These are phyloP conservation scores for Hypoxylon sp. DNA, from an alignment of 2,329 filamentous ascomycete species.

Conservation along the genomic window DNA sequence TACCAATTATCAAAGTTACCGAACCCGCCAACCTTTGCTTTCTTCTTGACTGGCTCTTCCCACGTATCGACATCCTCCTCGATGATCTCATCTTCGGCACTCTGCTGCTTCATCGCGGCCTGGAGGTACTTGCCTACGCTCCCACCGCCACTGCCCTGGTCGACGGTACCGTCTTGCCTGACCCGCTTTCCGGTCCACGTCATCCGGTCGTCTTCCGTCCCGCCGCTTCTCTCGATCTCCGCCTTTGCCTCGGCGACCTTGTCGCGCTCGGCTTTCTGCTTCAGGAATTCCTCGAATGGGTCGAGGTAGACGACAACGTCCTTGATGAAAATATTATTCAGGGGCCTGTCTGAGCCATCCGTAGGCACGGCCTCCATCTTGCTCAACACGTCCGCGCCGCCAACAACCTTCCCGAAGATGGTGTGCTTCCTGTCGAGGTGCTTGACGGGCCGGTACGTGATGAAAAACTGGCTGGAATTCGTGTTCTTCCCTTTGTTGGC, in stretches of 20 bases:
- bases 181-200: slow-evolving; percentile 98
- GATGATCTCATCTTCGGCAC: slow-evolving; percentile 70
- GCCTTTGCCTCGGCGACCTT: slow-evolving; percentile 70
- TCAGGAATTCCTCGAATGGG: slow-evolving; percentile 93
- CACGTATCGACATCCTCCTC: slow-evolving; percentile 74
- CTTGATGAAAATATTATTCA: slow-evolving; percentile 83
- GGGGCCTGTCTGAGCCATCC: slow-evolving; percentile 81
- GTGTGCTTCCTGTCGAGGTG: slow-evolving; percentile 97
- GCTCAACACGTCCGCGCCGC: slow-evolving; percentile 78
- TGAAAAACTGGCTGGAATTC: slow-evolving; percentile 95
- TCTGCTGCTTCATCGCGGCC: slow-evolving; percentile 61
- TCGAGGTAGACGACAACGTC: slow-evolving; percentile 91
- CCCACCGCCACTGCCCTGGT: slow-evolving; percentile 59
- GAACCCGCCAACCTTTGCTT: slow-evolving; percentile 83
- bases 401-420: slow-evolving; percentile 91
- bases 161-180: slow-evolving; percentile 74
- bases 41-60: slow-evolving; percentile 84
- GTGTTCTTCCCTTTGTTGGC: slow-evolving; percentile 99
- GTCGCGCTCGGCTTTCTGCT: slow-evolving; percentile 77
- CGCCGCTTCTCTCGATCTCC: slow-evolving; percentile 74
- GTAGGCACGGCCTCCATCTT: slow-evolving; percentile 83
- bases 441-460: slow-evolving; percentile 85
- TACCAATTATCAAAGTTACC: slow-evolving; percentile 97
- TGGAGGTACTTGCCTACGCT: slow-evolving; percentile 87
- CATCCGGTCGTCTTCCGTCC: slow-evolving; percentile 87